Conservation (phyloP, 2,329 filamentous ascomycete species). For the Alternaria arbusti region DNA sequence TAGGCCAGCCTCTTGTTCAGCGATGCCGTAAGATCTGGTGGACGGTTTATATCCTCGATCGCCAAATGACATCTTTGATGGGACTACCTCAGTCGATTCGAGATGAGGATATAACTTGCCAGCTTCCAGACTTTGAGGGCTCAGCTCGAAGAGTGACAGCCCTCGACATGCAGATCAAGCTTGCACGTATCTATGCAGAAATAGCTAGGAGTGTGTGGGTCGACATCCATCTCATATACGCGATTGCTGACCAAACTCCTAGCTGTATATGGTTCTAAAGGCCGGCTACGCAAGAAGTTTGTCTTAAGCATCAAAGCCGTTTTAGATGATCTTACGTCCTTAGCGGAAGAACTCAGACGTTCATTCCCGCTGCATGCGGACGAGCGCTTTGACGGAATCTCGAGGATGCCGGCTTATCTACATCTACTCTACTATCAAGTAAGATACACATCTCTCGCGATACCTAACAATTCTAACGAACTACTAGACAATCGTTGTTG, state of each 20-base stretch:
- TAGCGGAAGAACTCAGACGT: constrained; percentile 50
- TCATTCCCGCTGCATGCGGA: constrained; percentile 49
- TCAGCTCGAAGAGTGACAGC: constrained; percentile 50
- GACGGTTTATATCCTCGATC: constrained; percentile 61
- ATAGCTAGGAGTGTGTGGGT: constrained; percentile 53
- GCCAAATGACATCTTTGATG: constrained; percentile 62
- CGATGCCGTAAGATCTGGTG: constrained; percentile 61
- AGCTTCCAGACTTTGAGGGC: constrained; percentile 53
- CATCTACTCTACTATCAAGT: constrained; percentile 51
- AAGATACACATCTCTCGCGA: background rate
- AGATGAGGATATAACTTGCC: constrained; percentile 59
- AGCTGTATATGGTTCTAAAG: constrained; percentile 56
- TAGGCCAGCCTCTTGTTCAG: constrained; percentile 53
- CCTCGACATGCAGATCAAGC: constrained; percentile 55
- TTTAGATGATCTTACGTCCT: constrained; percentile 47
- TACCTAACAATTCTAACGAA: background rate
- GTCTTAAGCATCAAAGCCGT: constrained; percentile 49
- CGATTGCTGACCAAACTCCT: background rate
- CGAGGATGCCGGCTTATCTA: constrained; percentile 50
- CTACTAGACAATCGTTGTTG: constrained; percentile 51
- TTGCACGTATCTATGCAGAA: constrained; percentile 54
- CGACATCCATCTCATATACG: background rate
- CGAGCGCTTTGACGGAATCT: constrained; percentile 49
- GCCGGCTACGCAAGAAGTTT: constrained; percentile 52
- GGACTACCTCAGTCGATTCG: constrained; percentile 58